These are phyloP conservation scores for Populus simonii DNA, from an alignment of 345 rosid species.

Conservation along the genomic window DNA sequence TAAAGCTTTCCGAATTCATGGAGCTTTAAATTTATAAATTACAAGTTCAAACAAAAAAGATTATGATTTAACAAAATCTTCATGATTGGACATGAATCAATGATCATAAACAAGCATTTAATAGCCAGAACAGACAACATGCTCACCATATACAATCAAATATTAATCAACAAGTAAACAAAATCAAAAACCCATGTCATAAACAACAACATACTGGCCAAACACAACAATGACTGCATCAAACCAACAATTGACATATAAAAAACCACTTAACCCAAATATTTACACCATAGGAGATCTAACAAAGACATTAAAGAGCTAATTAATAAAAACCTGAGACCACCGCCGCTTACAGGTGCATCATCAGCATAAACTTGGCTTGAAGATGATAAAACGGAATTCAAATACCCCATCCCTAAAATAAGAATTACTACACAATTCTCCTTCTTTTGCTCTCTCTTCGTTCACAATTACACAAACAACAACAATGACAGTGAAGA, in stretches of 20 bases:
- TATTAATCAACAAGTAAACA: neutral
- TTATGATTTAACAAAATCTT: neutral
- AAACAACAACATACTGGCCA: neutral
- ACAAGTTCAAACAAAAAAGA: neutral
- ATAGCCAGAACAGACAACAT: neutral
- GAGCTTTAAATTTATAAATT: neutral
- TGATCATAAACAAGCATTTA: neutral
- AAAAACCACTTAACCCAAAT: no score
- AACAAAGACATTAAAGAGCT: neutral
- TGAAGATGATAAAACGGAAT: constrained; percentile 71
- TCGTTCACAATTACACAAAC: constrained; percentile 26
- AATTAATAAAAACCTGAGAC: constrained; percentile 61
- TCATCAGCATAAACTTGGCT: constrained; percentile 72
- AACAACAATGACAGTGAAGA: neutral
- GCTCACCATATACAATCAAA: neutral
- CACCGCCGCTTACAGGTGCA: constrained; percentile 86
- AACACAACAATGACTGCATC: neutral
- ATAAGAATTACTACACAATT: constrained; percentile 7
- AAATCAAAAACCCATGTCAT: neutral
- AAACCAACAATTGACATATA: neutral
- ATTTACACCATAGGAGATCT: neutral
- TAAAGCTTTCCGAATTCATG: neutral
- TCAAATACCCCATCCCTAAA: constrained; percentile 67
- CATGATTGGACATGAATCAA: neutral
- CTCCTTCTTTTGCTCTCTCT: constrained; percentile 8